Evolutionary conservation across 768 basidiomycete species (phyloP).

Genomic region (Macrolepiota albuminosa): DNA sequence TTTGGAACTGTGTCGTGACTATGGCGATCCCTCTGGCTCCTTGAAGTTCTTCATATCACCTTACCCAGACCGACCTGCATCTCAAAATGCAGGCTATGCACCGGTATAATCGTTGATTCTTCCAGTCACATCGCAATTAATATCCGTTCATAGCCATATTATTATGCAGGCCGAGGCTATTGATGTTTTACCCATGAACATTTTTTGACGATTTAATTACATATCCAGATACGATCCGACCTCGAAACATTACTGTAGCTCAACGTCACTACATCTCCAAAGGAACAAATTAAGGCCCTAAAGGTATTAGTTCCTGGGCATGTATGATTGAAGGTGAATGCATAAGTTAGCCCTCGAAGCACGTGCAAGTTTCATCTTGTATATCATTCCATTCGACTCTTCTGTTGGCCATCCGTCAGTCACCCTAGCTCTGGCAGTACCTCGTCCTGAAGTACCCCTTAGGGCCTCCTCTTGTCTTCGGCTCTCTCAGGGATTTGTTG

Average conservation of each 20-base stretch:
- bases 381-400: not conserved
- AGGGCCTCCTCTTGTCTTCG: not conserved
- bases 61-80: slow-evolving; percentile 36
- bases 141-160: slow-evolving; percentile 3
- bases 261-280: not conserved
- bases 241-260: not conserved
- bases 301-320: slow-evolving; percentile 8
- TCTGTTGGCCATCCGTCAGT: slow-evolving; percentile 9
- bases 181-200: not conserved
- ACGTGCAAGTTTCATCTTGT: not conserved
- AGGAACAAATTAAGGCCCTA: not conserved
- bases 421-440: not conserved
- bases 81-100: slow-evolving; percentile 12
- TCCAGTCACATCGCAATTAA: not conserved
- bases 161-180: slow-evolving; percentile 9
- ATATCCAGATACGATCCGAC: not conserved
- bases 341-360: slow-evolving; percentile 8
- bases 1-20: slow-evolving; percentile 37
- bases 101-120: slow-evolving; percentile 8
- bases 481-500: not conserved
- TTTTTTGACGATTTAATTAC: not conserved
- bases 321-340: slow-evolving; percentile 19
- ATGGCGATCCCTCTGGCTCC: slow-evolving; percentile 42
- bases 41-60: slow-evolving; percentile 50
- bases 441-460: not conserved